These are phyloP conservation scores for Gardenia jasminoides DNA, from an alignment of 257 asterid species.

Conservation along the genomic window DNA sequence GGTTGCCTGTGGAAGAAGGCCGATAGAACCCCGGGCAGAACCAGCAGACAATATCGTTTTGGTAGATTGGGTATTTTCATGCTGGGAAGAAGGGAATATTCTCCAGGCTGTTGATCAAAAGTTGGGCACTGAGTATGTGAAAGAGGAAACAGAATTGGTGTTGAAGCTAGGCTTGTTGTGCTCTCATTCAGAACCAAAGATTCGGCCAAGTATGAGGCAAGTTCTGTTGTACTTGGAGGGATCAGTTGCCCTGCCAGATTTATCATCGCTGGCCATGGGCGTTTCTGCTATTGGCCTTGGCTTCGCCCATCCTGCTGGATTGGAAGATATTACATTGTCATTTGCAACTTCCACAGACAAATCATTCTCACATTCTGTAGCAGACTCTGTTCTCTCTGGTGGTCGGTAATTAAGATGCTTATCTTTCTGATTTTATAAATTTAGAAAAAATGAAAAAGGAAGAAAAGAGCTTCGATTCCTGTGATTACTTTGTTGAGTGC, in stretches of 20 bases:
- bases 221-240: too few species aligned
- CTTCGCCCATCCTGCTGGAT: not conserved
- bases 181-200: too few species aligned
- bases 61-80: too few species aligned
- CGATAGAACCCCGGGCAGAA: constrained; percentile 35
- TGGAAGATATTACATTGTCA: constrained; percentile 2
- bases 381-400: too few species aligned
- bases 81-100: constrained; percentile 25
- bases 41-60: constrained; percentile 31
- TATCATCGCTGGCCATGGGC: too few species aligned
- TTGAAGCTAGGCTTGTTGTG: constrained; percentile 23
- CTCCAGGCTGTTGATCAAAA: constrained; percentile 46
- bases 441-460: too few species aligned
- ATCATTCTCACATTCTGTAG: not conserved
- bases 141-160: constrained; percentile 38
- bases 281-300: not conserved
- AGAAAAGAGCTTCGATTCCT: too few species aligned
- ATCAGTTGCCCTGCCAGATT: too few species aligned
- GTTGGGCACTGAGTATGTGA: constrained; percentile 29
- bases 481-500: too few species aligned
- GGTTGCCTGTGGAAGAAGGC: constrained; percentile 55
- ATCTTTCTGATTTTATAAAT: too few species aligned
- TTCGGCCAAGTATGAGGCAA: too few species aligned
- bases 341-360: not conserved
- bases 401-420: too few species aligned